Base-by-base conservation (phyloP, 371 early-diverging fungal species). In the Catenaria anguillulae region DNA sequence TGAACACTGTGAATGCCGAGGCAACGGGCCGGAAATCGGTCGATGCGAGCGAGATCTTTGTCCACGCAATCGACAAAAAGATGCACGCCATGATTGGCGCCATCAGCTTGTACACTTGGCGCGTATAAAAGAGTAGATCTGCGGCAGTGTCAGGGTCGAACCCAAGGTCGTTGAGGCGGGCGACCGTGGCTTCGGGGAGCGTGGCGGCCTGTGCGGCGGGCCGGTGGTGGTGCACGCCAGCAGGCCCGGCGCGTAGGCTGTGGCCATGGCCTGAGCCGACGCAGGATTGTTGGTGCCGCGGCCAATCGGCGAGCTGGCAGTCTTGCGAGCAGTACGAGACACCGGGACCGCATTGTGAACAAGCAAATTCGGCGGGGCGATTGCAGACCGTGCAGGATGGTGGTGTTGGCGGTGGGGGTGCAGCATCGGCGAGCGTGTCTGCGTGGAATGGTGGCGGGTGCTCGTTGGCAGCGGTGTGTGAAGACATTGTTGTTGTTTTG, bases 81-180 rank as follows among this genome's bases (percentile, higher is more conserved):
- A 90, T 86, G 65, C 89, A 88, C 21, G 74, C 62, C 12, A 87
- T 74, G 5, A 89, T 89, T 21, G 91, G 91, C 59, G 84, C 80
- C 65, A 89, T 82, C 60, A 91, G 83, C 45, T 76, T 71, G 70
- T 84, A 86, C n/a, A 91, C 77, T 67, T 91, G 89, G 24, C 78
- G 69, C 68, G 84, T 83, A 70, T 88, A 91, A 68, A 81, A 89
- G 60, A 72, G 72, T 56, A 91, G 71, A 40, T 87, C 86, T 2
- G 33, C 42, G 24, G 58, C 58, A 24, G 58, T 21, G 29, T 58
- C 58, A n/a, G 36, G 36, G 19, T 58, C 58, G 43, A 15, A 40
- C 17, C 58, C 58, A 17, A 58, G 43, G 24, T 33, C 34, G 36
- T 58, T 8, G 15, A 58, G 26, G 6, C 40, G 58, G 19, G 43